Evolutionary conservation across 2,329 filamentous ascomycete genomes (phyloP).

Genomic region (Chaetothyriales sp.): DNA sequence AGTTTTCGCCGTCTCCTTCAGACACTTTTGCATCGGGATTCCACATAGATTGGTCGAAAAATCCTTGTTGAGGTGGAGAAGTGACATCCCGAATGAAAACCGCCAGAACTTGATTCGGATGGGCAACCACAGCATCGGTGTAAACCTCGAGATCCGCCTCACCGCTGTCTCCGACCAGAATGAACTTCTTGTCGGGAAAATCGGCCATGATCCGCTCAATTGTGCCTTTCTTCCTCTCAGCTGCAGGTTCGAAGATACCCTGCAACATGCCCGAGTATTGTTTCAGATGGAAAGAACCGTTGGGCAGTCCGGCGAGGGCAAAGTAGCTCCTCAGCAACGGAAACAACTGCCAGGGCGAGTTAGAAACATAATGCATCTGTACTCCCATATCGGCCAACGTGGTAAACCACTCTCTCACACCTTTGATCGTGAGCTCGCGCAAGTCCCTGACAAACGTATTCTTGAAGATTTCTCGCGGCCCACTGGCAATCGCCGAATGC

Average conservation of each 20-base stretch:
- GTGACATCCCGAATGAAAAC: slow-evolving; percentile 96
- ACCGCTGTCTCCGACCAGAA: slow-evolving; percentile 87
- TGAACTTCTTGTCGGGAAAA: slow-evolving; percentile 77
- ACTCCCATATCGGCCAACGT: slow-evolving; percentile 65
- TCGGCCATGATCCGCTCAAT: slow-evolving; percentile 74
- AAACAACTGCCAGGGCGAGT: slow-evolving; percentile 95
- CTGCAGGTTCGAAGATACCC: slow-evolving; percentile 93
- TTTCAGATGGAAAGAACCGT: slow-evolving; percentile 85
- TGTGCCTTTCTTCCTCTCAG: slow-evolving; percentile 80
- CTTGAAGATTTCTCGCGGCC: slow-evolving; percentile 85
- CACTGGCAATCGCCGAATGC: slow-evolving; percentile 73
- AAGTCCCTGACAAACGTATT: slow-evolving; percentile 89
- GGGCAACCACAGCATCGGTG: slow-evolving; percentile 72
- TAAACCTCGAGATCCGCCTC: slow-evolving; percentile 96
- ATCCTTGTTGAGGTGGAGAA: slow-evolving; percentile 54
- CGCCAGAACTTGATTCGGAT: slow-evolving; percentile 68
- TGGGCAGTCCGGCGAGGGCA: slow-evolving; percentile 60
- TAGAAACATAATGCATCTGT: slow-evolving; percentile 92
- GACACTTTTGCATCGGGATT: too few relatives aligned
- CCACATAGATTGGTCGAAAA: slow-evolving; percentile 54
- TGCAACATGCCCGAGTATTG: slow-evolving; percentile 95
- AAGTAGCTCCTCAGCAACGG: slow-evolving; percentile 80
- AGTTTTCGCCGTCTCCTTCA: background rate
- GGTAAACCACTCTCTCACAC: slow-evolving; percentile 80
- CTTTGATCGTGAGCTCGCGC: slow-evolving; percentile 64